Evolutionary conservation across 768 basidiomycete species (phyloP).

Genomic region (Termitomyces sp.): DNA sequence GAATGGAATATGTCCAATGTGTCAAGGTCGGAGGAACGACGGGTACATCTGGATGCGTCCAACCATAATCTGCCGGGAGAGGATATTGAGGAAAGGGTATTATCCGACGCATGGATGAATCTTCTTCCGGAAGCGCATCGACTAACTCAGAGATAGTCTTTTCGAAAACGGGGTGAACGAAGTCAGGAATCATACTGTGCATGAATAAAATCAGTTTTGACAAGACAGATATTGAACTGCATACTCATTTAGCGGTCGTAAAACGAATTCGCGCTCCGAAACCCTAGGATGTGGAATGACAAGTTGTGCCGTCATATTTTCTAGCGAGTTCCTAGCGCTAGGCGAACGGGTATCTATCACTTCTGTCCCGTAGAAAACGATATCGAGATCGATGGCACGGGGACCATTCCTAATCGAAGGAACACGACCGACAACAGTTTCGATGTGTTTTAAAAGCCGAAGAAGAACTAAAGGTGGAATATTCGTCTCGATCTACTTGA

Average conservation of each 20-base stretch:
- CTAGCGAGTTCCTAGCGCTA: slow-evolving; percentile 32
- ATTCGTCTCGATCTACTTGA: slow-evolving; percentile 71
- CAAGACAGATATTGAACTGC: slow-evolving; percentile 21
- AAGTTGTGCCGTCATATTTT: slow-evolving; percentile 62
- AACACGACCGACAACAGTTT: slow-evolving; percentile 69
- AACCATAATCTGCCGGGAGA: slow-evolving; percentile 15
- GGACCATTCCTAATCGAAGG: slow-evolving; percentile 83
- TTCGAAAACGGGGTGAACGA: slow-evolving; percentile 55
- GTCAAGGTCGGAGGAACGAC: slow-evolving; percentile 42
- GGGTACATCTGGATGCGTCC: slow-evolving; percentile 21
- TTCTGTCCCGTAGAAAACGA: slow-evolving; percentile 66
- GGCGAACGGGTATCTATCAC: slow-evolving; percentile 53
- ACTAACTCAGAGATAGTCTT: slow-evolving; percentile 46
- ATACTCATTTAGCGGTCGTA: slow-evolving; percentile 85
- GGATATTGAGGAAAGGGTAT: slow-evolving; percentile 66
- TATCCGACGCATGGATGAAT: slow-evolving; percentile 63
- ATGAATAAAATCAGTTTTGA: background rate
- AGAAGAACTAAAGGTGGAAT: slow-evolving; percentile 58
- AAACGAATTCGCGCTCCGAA: slow-evolving; percentile 85
- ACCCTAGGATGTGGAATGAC: slow-evolving; percentile 82
- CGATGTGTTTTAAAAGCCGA: slow-evolving; percentile 64
- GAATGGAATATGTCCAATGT: slow-evolving; percentile 42
- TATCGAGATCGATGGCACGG: slow-evolving; percentile 84
- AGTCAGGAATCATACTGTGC: slow-evolving; percentile 73
- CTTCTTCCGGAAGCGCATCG: slow-evolving; percentile 28